Base-by-base conservation (phyloP, 305 asterid genomes). In the Ilex paraguariensis region DNA sequence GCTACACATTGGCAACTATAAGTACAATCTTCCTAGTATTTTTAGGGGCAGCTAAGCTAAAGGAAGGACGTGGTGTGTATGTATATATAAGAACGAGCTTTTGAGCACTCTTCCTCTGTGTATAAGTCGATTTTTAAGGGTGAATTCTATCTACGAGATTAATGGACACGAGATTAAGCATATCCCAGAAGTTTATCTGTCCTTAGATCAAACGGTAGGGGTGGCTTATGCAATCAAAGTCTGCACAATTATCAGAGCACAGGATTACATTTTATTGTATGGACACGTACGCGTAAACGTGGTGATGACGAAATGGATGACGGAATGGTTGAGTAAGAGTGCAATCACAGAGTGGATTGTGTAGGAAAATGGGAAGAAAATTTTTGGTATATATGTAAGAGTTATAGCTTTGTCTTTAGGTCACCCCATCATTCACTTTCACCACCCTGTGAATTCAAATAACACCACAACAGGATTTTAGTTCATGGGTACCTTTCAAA, bases 291-390 rank as follows among this genome's bases (percentile, higher is more conserved):
- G 70, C 69, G 80, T 73, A 70, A 76, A 77, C 81, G 74, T 80
- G 55, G 73, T 15, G 74, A 72, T 87, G 95, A 87, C 89, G 89
- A 68, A 68, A 77, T 68, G 44, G 63, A 4, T 84, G 87, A 84
- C 70, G 91, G 70, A 57, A 79, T 80, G 81, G 76, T 86, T 66
- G 84, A 71, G 91, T 86, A 78, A 84, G 90, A 77, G 81, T 83
- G 79, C 87, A 85, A 76, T 77, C 71, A 76, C 87, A 70, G 84
- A 52, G 53, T 66, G 65, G 68, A 44, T 56, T 62, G 72, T 72
- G 64, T 73, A 57, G 70, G 73, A 72, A 76, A 62, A 79, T 73
- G 75, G 67, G 57, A 54, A 71, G 55, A 15, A 45, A 58, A 53
- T 63, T 31, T 13, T 15, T 52, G 50, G 39, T 57, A 16, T 51